Evolutionary conservation across 495 filamentous ascomycete genomes (phyloP), one percentile per base, ranked within the genome.

Genomic region (Durotheca rogersii): DNA sequence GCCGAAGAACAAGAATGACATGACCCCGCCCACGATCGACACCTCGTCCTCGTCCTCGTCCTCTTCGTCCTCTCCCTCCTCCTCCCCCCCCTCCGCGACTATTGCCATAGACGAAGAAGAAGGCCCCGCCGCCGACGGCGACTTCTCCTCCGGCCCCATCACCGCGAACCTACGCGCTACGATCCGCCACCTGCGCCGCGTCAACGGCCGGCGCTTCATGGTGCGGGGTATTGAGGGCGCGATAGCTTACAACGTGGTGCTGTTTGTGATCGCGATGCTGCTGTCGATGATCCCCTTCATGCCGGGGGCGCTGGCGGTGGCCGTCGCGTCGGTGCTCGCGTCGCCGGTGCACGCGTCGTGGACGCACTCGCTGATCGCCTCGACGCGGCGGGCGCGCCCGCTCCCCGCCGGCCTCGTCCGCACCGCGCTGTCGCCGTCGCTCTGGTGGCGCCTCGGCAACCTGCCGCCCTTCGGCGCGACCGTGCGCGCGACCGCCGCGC

Each of bases 161-260:
- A 74, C 71, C 6, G 53, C 66, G 2, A 69, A 66, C 14, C 41
- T 74, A 16, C 66, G 67, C 33, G 45, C 58, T 14, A 72, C 47
- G n/a, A 56, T 48, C 46, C 58, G 58, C 14, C 62, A 57, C 12
- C 49, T 75, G 4, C 23, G 44, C 21, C 57, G 55, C 39, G 50
- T 52, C 16, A 6, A n/a, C 14, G 43, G 47, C 39, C 31, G 16
- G 36, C 38, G 16, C 6, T 48, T 48, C 7, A 40, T 61, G 6
- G 36, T 53, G 12, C 58, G 53, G 23, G 52, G 53, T 5, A 6
- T 49, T 25, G 0, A 0, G 11, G 56, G 53, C 15, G 36, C 10
- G 18, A 19, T 48, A 4, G 30, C 14, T 21, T 33, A 40, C 16
- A 7, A 3, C 1, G 3, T 38, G 5, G 12, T 18, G 10, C 6